A percentile compares a stretch with the other conserved stretches of the same genome.
Evolutionary conservation across 1,284 basidiomycete genomes (phyloP).

Genomic region (Ustilago nuda): DNA sequence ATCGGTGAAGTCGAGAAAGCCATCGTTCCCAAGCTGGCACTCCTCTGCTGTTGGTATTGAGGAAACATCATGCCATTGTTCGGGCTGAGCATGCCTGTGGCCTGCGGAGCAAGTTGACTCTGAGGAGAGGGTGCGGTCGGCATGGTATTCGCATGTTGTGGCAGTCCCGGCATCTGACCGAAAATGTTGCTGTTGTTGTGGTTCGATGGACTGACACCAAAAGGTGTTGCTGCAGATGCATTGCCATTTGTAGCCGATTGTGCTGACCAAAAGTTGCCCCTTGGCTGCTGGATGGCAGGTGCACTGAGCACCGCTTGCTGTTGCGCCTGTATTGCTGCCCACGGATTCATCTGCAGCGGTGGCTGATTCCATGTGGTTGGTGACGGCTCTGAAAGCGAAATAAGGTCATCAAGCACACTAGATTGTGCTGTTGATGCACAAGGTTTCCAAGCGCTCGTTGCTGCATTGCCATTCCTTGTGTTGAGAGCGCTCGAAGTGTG

Average conservation of each 20-base stretch:
- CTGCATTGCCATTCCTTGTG: conserved; percentile 11
- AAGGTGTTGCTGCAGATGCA: conserved; percentile 14
- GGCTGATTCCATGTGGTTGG: conserved; percentile 30
- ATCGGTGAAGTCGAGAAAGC: conserved; percentile 42
- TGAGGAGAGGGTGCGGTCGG: conserved; percentile 10
- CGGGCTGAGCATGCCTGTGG: conserved; percentile 33
- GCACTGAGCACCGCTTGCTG: conserved; percentile 44
- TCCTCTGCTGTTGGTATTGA: conserved; percentile 39
- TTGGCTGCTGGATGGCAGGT: conserved; percentile 39
- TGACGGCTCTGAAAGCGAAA: conserved; percentile 35
- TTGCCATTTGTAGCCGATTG: background rate
- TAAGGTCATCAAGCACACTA: conserved; percentile 54
- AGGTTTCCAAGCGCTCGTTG: conserved; percentile 13
- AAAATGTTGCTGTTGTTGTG: conserved; percentile 10
- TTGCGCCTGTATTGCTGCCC: conserved; percentile 45
- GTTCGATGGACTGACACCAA: conserved; percentile 28
- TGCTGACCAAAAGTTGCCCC: conserved; percentile 43
- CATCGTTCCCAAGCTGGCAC: conserved; percentile 45
- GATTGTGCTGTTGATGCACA: conserved; percentile 29
- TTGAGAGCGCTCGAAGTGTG: conserved; percentile 43
- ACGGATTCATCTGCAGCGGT: conserved; percentile 54
- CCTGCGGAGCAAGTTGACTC: conserved; percentile 7
- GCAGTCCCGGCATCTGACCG: conserved; percentile 16
- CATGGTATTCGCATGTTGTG: conserved; percentile 36
- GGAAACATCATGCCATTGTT: conserved; percentile 30